phyloP scores from a whole-genome alignment of 2,329 filamentous ascomycete species.

The Aureobasidium pullulans region DNA sequence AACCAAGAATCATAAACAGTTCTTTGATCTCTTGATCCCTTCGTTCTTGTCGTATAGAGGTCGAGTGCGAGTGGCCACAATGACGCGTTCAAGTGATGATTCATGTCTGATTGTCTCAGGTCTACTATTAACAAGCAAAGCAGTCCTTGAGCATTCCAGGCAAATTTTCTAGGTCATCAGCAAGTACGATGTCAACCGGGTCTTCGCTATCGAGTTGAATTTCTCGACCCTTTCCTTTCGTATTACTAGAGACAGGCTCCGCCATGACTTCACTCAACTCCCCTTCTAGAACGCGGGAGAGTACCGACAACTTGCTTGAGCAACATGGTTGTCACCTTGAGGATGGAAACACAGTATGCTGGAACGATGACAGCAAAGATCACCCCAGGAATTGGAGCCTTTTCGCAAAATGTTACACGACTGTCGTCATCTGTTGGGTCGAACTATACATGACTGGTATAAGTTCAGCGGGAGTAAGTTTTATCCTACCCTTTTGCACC shows the following conservation, averaged over 20 bases:
- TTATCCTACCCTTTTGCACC: not conserved
- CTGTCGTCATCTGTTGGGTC: constrained; percentile 16
- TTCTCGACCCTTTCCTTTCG: not conserved
- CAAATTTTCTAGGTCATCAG: not conserved
- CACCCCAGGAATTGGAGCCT: constrained; percentile 18
- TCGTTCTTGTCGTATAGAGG: not conserved
- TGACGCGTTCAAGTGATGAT: not conserved
- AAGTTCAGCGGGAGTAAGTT: constrained; percentile 17
- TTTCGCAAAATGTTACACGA: constrained; percentile 16
- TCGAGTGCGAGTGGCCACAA: not conserved
- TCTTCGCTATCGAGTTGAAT: not conserved
- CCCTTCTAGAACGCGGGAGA: not conserved
- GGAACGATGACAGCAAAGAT: constrained; percentile 16
- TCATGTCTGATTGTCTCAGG: not conserved
- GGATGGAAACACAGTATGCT: constrained; percentile 15
- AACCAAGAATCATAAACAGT: not conserved
- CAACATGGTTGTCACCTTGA: constrained; percentile 17
- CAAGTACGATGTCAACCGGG: not conserved
- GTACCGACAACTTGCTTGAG: constrained; percentile 5
- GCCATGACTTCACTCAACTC: constrained; percentile 1
- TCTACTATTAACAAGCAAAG: not conserved
- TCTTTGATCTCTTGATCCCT: not conserved
- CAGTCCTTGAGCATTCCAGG: not conserved
- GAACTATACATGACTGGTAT: constrained; percentile 20
- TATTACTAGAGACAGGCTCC: not conserved